phyloP scores from a whole-genome alignment of 148 eudicot genomes.

The Vaccinium darrowii region DNA sequence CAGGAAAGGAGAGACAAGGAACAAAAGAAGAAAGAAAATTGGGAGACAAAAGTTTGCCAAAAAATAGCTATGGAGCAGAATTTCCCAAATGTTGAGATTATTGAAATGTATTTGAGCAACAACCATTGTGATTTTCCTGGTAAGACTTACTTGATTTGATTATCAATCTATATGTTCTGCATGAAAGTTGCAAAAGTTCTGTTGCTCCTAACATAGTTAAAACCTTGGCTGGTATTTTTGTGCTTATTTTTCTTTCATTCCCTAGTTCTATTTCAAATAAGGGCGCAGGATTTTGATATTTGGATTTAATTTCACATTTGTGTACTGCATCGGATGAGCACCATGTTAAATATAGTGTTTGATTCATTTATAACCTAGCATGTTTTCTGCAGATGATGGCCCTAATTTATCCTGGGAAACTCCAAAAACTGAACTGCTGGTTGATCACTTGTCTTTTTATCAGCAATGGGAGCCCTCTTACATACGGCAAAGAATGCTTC shows the following conservation, averaged over 20 bases:
- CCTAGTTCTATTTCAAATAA: neutral
- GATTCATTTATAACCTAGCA: neutral
- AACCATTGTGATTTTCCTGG: constrained; percentile 28
- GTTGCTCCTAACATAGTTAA: neutral
- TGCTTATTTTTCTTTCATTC: neutral
- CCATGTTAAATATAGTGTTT: neutral
- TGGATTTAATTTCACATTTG: neutral
- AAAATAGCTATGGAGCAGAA: constrained; percentile 64
- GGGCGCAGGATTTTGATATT: neutral
- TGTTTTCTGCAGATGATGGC: constrained; percentile 37
- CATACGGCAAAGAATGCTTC: constrained; percentile 65
- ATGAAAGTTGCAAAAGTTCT: neutral
- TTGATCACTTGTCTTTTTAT: constrained; percentile 63
- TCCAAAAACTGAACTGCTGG: constrained; percentile 70
- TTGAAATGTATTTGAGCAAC: constrained; percentile 51
- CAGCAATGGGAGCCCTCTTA: constrained; percentile 88
- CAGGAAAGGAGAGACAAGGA: constrained; percentile 66
- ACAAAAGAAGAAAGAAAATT: constrained; percentile 54
- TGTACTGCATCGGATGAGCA: neutral
- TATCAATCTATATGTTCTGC: neutral
- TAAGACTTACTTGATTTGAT: neutral
- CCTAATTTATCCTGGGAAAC: constrained; percentile 56
- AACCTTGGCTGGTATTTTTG: neutral
- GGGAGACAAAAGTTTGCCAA: constrained; percentile 69
- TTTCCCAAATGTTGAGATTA: constrained; percentile 62